Evolutionary conservation across 257 asterid species (phyloP).

Genomic region (Nicotiana tabacum): DNA sequence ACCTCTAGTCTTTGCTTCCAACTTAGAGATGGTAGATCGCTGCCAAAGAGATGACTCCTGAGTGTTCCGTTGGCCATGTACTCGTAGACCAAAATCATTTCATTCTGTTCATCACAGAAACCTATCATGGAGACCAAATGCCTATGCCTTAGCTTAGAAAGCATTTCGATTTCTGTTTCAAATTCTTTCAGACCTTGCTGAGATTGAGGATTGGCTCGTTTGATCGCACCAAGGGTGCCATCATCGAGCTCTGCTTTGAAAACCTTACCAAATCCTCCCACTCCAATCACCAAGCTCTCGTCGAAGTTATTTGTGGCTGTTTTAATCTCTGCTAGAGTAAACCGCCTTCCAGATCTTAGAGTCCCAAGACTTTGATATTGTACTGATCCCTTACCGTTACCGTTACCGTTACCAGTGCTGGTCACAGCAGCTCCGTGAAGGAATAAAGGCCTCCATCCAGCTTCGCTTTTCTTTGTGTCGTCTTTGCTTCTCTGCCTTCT

Average conservation of each 20-base stretch:
- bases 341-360: conserved; percentile 59
- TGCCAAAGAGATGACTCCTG: conserved; percentile 72
- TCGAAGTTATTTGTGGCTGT: conserved; percentile 66
- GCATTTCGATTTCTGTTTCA: conserved; percentile 80
- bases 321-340: conserved; percentile 58
- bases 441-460: conserved; percentile 67
- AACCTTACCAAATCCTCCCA: conserved; percentile 88
- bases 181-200: conserved; percentile 79
- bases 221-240: conserved; percentile 52
- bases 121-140: conserved; percentile 86
- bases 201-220: conserved; percentile 81
- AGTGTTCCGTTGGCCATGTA: conserved; percentile 83
- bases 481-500: conserved; percentile 35
- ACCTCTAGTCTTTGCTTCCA: conserved; percentile 78
- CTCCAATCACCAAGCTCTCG: conserved; percentile 69
- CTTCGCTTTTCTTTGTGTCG: conserved; percentile 39
- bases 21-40: conserved; percentile 50
- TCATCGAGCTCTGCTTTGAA: conserved; percentile 72
- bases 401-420: conserved; percentile 37
- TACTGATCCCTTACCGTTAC: conserved; percentile 37
- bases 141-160: conserved; percentile 71
- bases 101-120: conserved; percentile 77
- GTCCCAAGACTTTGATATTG: conserved; percentile 32
- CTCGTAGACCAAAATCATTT: conserved; percentile 91
- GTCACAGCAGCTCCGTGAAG: conserved; percentile 28